These are phyloP conservation scores for Prunus mongolica DNA, from an alignment of 306 rosid genomes.

Conservation along the genomic window DNA sequence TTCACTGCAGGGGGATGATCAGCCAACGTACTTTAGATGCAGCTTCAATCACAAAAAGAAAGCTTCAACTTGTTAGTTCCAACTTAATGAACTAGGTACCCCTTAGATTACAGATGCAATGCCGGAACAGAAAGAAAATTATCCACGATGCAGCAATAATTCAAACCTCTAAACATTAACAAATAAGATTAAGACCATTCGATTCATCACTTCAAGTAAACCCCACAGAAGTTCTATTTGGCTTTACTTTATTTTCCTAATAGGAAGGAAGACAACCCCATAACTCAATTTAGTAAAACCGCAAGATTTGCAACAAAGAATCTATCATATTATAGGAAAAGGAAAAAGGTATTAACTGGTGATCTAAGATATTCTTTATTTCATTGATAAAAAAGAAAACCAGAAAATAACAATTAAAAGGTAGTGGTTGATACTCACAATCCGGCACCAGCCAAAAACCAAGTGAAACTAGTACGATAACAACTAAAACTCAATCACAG, in stretches of 20 bases:
- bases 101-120: neutral
- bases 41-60: neutral
- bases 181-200: neutral
- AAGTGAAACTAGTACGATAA: constrained; percentile 1
- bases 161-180: neutral
- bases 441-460: neutral
- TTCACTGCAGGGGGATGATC: constrained; percentile 5
- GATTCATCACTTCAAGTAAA: neutral
- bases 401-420: neutral
- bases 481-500: neutral
- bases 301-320: neutral
- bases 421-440: neutral
- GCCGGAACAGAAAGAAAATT: neutral
- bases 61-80: constrained; percentile 13
- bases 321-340: neutral
- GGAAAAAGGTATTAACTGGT: neutral
- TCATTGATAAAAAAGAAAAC: neutral
- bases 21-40: neutral
- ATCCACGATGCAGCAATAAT: constrained; percentile 13
- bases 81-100: neutral
- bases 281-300: neutral
- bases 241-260: neutral
- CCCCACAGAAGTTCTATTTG: neutral
- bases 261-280: neutral
- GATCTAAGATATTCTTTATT: neutral